These are phyloP conservation scores for Xylariomycetidae sp. DNA, from an alignment of 2,329 filamentous ascomycete genomes.

Conservation along the genomic window DNA sequence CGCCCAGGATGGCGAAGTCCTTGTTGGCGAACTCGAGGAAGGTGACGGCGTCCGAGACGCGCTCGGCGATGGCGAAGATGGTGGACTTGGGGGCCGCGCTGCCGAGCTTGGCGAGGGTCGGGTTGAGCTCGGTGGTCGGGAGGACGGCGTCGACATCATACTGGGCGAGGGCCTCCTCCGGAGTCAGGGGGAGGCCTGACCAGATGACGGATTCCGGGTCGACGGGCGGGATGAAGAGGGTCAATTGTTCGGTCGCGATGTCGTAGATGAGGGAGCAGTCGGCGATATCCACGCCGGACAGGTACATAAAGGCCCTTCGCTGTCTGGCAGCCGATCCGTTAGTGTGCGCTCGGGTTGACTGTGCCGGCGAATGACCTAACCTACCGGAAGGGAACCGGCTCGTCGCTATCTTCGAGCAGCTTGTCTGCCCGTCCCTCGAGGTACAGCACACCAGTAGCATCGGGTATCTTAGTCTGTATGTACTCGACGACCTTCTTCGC, in stretches of 20 bases:
- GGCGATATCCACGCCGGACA: conserved; percentile 75
- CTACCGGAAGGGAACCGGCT: conserved; percentile 74
- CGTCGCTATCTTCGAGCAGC: conserved; percentile 86
- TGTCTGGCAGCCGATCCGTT: conserved; percentile 67
- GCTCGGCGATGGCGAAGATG: conserved; percentile 73
- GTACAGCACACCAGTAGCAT: conserved; percentile 71
- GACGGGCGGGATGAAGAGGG: conserved; percentile 85
- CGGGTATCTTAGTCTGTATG: conserved; percentile 63
- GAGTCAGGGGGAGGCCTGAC: conserved; percentile 79
- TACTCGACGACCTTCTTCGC: conserved; percentile 77
- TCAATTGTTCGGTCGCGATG: conserved; percentile 66
- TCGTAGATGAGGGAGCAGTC: conserved; percentile 82
- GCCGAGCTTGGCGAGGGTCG: conserved; percentile 56
- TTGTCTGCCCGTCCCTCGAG: conserved; percentile 79
- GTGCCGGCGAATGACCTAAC: too few relatives aligned
- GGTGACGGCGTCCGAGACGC: conserved; percentile 67
- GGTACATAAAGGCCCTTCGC: conserved; percentile 90
- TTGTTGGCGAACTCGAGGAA: conserved; percentile 67
- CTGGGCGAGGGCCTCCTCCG: conserved; percentile 66
- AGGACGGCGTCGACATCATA: conserved; percentile 81
- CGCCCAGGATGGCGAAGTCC: conserved; percentile 51
- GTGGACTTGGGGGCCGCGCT: conserved; percentile 37
- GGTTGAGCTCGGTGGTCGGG: conserved; percentile 69
- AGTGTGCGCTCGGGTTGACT: too few relatives aligned
- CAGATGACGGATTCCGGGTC: conserved; percentile 89